Conservation (phyloP, 2,329 filamentous ascomycete species). For the Ophiostoma pallidulum region DNA sequence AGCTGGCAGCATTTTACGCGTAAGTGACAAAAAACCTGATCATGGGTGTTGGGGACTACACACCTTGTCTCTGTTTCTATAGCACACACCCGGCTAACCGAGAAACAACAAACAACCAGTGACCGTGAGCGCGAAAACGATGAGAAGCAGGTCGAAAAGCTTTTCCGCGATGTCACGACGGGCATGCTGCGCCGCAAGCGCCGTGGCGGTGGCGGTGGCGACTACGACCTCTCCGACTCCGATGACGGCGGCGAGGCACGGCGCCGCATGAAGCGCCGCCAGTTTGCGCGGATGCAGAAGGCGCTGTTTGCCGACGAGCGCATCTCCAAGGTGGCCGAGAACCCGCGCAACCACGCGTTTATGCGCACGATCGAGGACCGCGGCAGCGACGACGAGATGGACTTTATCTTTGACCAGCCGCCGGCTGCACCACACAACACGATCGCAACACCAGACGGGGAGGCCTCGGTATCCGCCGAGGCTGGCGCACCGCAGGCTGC, state of each 20-base stretch:
- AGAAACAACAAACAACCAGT: too few species aligned
- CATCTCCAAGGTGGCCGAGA: conserved; percentile 80
- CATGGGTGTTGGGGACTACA: too few species aligned
- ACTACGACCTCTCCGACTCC: conserved; percentile 80
- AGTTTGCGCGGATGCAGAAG: conserved; percentile 87
- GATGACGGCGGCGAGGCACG: conserved; percentile 76
- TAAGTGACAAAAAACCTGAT: too few species aligned
- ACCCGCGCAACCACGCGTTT: conserved; percentile 84
- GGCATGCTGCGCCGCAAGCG: conserved; percentile 79
- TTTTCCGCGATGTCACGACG: conserved; percentile 87
- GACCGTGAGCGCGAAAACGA: conserved; percentile 72
- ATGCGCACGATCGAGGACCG: conserved; percentile 80
- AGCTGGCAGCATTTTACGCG: conserved; percentile 81
- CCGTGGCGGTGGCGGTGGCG: conserved; percentile 59
- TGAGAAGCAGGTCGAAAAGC: conserved; percentile 79
- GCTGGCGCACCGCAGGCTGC: too few species aligned
- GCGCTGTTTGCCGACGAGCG: conserved; percentile 82
- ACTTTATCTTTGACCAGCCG: conserved; percentile 45
- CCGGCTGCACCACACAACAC: too few species aligned
- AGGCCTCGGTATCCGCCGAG: too few species aligned
- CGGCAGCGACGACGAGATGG: conserved; percentile 64
- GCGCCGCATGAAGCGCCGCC: conserved; percentile 70
- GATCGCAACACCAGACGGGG: too few species aligned
- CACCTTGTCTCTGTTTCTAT: conserved; percentile 3
- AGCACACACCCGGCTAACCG: too few species aligned